phyloP scores from a whole-genome alignment of 331 rosid genomes.

The Quercus lobata region DNA sequence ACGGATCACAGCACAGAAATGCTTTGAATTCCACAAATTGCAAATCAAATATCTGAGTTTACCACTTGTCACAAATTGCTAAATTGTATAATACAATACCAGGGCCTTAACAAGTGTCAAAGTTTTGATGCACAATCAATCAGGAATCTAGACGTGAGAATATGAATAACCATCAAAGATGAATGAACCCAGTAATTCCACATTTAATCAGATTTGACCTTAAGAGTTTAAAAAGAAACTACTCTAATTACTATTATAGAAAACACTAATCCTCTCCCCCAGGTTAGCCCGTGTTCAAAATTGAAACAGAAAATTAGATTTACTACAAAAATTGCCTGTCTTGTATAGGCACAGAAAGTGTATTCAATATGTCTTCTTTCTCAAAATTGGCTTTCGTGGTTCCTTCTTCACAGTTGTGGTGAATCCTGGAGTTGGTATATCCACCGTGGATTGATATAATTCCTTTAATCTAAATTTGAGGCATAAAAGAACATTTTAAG shows the following conservation, averaged over 20 bases:
- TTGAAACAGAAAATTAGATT: neutral
- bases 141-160: neutral
- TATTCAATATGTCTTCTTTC: slow-evolving; percentile 77
- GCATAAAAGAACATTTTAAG: neutral
- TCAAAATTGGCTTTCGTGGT: slow-evolving; percentile 56
- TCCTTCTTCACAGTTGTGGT: slow-evolving; percentile 56
- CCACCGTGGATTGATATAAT: slow-evolving; percentile 64
- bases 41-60: too few relatives aligned
- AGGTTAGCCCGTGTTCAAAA: slow-evolving; percentile 28
- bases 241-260: neutral
- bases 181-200: neutral
- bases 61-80: too few relatives aligned
- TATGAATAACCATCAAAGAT: neutral
- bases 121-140: neutral
- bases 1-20: too few relatives aligned
- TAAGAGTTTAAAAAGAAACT: neutral
- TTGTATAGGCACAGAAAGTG: slow-evolving; percentile 4
- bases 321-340: slow-evolving; percentile 14
- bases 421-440: slow-evolving; percentile 72
- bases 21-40: too few relatives aligned
- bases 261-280: slow-evolving; percentile 22
- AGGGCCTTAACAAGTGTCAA: too few relatives aligned
- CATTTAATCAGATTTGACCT: neutral
- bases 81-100: too few relatives aligned
- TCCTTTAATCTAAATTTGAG: slow-evolving; percentile 61